phyloP scores from a whole-genome alignment of 2,329 filamentous ascomycete genomes.

The Aspergillus sp. region DNA sequence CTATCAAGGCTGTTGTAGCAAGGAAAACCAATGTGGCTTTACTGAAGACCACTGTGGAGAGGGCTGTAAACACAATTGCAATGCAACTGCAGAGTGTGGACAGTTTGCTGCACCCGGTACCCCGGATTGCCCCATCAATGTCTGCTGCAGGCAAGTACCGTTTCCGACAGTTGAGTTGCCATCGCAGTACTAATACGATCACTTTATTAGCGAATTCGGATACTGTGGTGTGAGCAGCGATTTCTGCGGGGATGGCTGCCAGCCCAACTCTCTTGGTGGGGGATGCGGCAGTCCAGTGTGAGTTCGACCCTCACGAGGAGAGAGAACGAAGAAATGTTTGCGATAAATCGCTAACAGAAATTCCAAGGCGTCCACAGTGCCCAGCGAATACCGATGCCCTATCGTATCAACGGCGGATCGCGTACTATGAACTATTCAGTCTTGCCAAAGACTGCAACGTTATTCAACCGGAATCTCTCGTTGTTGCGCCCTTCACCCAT shows the following conservation, averaged over 20 bases:
- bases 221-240: not conserved
- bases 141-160: not conserved
- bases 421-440: slow-evolving; percentile 6
- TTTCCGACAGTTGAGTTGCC: not conserved
- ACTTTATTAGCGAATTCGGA: not conserved
- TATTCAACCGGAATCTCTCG: not conserved
- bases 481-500: not conserved
- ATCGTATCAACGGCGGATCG: not conserved
- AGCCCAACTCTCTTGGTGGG: not conserved
- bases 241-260: slow-evolving; percentile 4
- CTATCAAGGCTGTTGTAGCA: slow-evolving; percentile 5
- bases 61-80: slow-evolving; percentile 3
- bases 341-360: not conserved
- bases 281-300: not conserved
- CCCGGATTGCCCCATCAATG: not conserved
- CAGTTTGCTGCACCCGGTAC: not conserved
- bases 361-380: not conserved
- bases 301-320: not conserved
- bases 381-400: slow-evolving; percentile 1
- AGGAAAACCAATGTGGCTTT: slow-evolving; percentile 2
- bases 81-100: slow-evolving; percentile 4
- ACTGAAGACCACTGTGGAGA: not conserved
- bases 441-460: not conserved
- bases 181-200: not conserved
- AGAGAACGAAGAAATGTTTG: too few species aligned